phyloP scores from a whole-genome alignment of 2,329 filamentous ascomycete species.

The Ascochyta clinopodiicola region DNA sequence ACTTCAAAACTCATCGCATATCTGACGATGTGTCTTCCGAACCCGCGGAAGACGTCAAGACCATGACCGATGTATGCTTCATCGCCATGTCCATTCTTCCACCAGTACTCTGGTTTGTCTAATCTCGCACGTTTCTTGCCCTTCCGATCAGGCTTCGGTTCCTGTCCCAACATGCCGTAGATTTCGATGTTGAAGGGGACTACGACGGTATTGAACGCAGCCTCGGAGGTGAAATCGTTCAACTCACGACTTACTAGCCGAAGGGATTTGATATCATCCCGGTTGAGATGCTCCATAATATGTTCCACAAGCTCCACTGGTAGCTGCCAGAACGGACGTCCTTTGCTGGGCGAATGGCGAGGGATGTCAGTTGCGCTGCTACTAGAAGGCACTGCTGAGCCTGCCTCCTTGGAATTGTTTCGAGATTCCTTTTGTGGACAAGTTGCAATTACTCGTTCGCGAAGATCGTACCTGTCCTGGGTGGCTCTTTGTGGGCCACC shows the following conservation, averaged over 20 bases:
- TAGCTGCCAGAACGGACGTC: conserved; percentile 53
- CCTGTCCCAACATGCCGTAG: conserved; percentile 60
- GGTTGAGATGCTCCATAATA: conserved; percentile 63
- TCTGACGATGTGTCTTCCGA: conserved; percentile 65
- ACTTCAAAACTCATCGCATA: conserved; percentile 75
- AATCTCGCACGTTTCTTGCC: conserved; percentile 43
- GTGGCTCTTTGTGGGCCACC: not conserved
- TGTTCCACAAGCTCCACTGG: conserved; percentile 69
- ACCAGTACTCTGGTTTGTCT: conserved; percentile 42
- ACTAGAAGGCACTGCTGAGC: too few relatives aligned
- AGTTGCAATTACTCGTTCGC: not conserved
- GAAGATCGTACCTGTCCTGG: not conserved
- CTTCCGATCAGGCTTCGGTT: conserved; percentile 43
- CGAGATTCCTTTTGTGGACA: not conserved
- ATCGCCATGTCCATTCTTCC: conserved; percentile 53
- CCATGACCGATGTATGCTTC: conserved; percentile 63
- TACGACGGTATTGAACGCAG: conserved; percentile 68
- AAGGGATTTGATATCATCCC: conserved; percentile 65
- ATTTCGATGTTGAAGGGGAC: conserved; percentile 71
- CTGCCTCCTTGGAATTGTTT: not conserved
- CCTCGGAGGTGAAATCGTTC: conserved; percentile 63
- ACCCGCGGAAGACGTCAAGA: conserved; percentile 66
- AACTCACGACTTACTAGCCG: conserved; percentile 68
- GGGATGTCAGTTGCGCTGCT: too few relatives aligned
- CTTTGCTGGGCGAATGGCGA: not conserved